These are phyloP conservation scores for Plasmodium knowlesi DNA, from an alignment of 169 alveolate species.

Conservation along the genomic window DNA sequence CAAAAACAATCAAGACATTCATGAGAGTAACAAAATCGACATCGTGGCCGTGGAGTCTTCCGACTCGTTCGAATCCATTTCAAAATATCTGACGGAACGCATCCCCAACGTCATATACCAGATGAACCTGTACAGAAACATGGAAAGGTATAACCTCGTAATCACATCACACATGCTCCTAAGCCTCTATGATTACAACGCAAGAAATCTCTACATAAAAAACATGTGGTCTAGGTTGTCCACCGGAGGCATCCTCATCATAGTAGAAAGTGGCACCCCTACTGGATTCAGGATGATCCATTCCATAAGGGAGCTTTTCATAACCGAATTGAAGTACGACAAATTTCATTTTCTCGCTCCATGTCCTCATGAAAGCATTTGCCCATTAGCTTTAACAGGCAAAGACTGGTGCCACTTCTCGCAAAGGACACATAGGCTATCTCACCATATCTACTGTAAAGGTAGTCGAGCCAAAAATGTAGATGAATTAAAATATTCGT, in stretches of 20 bases:
- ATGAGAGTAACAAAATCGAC: not conserved
- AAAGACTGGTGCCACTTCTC: slow-evolving; percentile 93
- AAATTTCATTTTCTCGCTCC: slow-evolving; percentile 88
- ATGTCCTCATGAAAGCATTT: slow-evolving; percentile 93
- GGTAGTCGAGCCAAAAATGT: slow-evolving; percentile 82
- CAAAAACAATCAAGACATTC: no score
- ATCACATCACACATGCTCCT: slow-evolving; percentile 76
- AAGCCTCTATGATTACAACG: slow-evolving; percentile 39
- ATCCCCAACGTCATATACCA: slow-evolving; percentile 77
- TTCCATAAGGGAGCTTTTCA: slow-evolving; percentile 89
- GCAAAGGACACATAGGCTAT: slow-evolving; percentile 87
- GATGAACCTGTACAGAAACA: slow-evolving; percentile 76
- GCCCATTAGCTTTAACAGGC: slow-evolving; percentile 92
- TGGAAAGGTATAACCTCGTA: slow-evolving; percentile 71
- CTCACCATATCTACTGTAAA: slow-evolving; percentile 88
- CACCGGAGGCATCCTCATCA: slow-evolving; percentile 78
- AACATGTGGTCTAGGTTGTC: slow-evolving; percentile 81
- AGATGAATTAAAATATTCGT: slow-evolving; percentile 89
- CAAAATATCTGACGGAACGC: slow-evolving; percentile 73
- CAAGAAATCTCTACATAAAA: slow-evolving; percentile 78
- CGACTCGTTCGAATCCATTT: slow-evolving; percentile 76
- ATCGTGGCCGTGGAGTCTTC: slow-evolving; percentile 81
- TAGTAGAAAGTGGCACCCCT: slow-evolving; percentile 91
- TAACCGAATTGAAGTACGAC: slow-evolving; percentile 83
- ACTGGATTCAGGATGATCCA: slow-evolving; percentile 92